Evolutionary conservation across 345 rosid species (phyloP).

Genomic region (Citrus medica): DNA sequence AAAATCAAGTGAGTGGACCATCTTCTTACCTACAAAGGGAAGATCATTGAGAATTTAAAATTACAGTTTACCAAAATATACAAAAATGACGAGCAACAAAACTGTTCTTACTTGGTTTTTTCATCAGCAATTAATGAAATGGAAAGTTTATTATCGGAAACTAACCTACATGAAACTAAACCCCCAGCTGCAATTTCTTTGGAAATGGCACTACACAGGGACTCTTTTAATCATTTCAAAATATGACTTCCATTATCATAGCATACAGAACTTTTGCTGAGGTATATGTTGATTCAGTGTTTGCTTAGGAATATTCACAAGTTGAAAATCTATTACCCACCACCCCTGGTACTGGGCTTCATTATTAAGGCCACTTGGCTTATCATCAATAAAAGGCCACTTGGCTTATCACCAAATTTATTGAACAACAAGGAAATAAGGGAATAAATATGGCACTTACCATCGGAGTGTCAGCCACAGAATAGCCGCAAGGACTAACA

Average conservation of each 20-base stretch:
- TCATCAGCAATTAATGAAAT: not conserved
- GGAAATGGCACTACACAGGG: not conserved
- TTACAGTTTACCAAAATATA: not conserved
- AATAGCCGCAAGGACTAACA: constrained; percentile 93
- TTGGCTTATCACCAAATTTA: not conserved
- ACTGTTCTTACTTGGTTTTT: not conserved
- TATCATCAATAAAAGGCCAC: not conserved
- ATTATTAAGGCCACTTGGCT: not conserved
- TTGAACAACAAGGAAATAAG: constrained; percentile 7
- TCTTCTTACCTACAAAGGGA: not conserved
- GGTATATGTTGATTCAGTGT: not conserved
- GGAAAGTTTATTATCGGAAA: not conserved
- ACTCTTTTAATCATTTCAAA: not conserved
- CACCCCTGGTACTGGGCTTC: not conserved
- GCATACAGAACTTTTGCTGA: not conserved
- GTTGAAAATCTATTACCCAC: no score
- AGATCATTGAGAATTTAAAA: no score
- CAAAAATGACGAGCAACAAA: no score
- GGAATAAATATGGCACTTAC: constrained; percentile 39
- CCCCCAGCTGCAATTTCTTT: not conserved
- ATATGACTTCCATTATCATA: not conserved
- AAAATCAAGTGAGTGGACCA: not conserved
- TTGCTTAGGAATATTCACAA: not conserved
- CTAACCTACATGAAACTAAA: not conserved
- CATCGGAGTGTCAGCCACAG: constrained; percentile 69